Conservation (phyloP, 2,329 filamentous ascomycete species). For the Trichoderma polysporum region DNA sequence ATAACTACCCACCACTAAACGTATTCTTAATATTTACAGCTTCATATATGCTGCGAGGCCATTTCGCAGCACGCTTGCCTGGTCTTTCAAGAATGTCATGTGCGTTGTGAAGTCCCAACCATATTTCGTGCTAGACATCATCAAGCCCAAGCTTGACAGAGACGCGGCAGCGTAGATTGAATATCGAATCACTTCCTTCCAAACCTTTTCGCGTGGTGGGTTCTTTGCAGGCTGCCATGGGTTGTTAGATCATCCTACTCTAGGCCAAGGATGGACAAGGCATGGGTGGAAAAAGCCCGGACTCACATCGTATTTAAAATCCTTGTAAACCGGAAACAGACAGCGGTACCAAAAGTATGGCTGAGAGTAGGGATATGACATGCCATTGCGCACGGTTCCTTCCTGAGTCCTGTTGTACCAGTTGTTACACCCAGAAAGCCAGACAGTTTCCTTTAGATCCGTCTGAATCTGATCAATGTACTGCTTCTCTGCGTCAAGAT, state of each 20-base stretch:
- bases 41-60: neutral
- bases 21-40: neutral
- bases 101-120: neutral
- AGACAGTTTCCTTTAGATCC: constrained; percentile 37
- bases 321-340: constrained; percentile 36
- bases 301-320: constrained; percentile 37
- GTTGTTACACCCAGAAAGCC: constrained; percentile 36
- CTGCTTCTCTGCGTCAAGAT: constrained; percentile 35
- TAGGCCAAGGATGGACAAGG: neutral
- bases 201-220: neutral
- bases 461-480: constrained; percentile 36
- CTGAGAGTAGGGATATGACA: constrained; percentile 39
- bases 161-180: constrained; percentile 5
- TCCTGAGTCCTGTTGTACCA: constrained; percentile 37
- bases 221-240: neutral
- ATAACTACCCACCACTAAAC: neutral
- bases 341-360: constrained; percentile 38
- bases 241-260: neutral
- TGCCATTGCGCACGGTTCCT: constrained; percentile 35
- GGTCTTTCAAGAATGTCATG: neutral
- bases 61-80: neutral
- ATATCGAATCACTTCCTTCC: neutral
- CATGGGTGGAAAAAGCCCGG: neutral
- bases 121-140: neutral
- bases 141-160: constrained; percentile 1